Evolutionary conservation across 495 filamentous ascomycete species (phyloP).

Genomic region (Podospora didyma): DNA sequence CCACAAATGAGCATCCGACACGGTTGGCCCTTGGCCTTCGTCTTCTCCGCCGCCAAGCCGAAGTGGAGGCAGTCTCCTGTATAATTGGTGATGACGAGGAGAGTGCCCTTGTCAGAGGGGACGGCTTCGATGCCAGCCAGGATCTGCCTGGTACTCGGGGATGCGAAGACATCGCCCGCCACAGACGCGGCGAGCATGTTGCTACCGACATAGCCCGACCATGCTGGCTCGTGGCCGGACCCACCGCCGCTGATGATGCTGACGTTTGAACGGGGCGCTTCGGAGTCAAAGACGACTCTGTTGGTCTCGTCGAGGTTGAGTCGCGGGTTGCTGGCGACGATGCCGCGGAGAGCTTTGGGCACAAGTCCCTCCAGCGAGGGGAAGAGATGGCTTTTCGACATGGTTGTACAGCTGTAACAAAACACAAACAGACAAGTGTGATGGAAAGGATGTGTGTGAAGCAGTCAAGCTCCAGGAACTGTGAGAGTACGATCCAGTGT

Average conservation of each 20-base stretch:
- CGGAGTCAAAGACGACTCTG: constrained; percentile 53
- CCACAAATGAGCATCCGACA: constrained; percentile 56
- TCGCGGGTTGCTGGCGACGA: constrained; percentile 53
- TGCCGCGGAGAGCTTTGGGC: constrained; percentile 49
- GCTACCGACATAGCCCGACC: constrained; percentile 59
- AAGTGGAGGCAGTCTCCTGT: constrained; percentile 65
- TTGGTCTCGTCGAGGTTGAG: constrained; percentile 54
- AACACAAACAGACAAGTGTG: not conserved
- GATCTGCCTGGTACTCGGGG: constrained; percentile 59
- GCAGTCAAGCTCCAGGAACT: not conserved
- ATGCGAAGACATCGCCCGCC: constrained; percentile 59
- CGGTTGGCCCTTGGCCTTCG: constrained; percentile 49
- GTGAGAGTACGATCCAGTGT: not conserved
- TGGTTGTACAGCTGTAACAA: constrained; percentile 14
- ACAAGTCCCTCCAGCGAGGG: constrained; percentile 49
- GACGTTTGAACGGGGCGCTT: constrained; percentile 47
- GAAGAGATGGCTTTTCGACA: constrained; percentile 47
- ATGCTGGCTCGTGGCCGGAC: constrained; percentile 60
- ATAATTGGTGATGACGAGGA: constrained; percentile 64
- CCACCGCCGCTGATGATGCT: constrained; percentile 59
- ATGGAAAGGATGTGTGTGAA: not conserved
- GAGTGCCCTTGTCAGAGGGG: constrained; percentile 53
- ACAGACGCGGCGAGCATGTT: constrained; percentile 59
- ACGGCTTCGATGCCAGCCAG: constrained; percentile 53
- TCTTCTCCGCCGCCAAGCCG: constrained; percentile 59